These are phyloP conservation scores for Amaranthus cruentus DNA, from an alignment of 148 eudicot genomes.

Conservation along the genomic window DNA sequence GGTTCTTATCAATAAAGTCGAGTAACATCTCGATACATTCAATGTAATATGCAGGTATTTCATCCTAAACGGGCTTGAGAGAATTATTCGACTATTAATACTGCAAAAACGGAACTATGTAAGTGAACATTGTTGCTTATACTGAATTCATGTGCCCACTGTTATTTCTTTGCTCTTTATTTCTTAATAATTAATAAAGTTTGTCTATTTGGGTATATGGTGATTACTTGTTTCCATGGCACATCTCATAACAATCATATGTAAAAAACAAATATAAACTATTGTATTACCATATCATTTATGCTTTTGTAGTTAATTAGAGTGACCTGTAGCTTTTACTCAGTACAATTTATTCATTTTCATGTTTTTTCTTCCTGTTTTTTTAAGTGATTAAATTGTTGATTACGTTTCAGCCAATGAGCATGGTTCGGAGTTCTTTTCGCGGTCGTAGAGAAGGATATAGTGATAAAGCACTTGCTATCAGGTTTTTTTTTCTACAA, in stretches of 20 bases:
- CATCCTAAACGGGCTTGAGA: slow-evolving; percentile 85
- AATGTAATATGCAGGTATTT: slow-evolving; percentile 52
- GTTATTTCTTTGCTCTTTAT: background rate
- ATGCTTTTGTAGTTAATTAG: background rate
- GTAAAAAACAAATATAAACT: background rate
- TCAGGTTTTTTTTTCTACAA: slow-evolving; percentile 47
- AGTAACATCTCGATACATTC: background rate
- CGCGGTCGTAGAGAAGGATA: slow-evolving; percentile 84
- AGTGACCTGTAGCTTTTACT: background rate
- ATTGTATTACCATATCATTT: background rate
- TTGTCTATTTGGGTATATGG: background rate
- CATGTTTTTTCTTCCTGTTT: slow-evolving; percentile 4
- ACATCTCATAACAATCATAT: background rate
- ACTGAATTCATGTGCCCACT: background rate
- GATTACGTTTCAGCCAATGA: slow-evolving; percentile 62
- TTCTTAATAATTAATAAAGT: background rate
- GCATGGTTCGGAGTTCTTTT: slow-evolving; percentile 74
- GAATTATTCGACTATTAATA: slow-evolving; percentile 70
- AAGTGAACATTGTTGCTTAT: slow-evolving; percentile 31
- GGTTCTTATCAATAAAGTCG: background rate
- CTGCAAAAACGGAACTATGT: slow-evolving; percentile 91
- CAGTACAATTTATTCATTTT: background rate
- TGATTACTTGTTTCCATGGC: background rate
- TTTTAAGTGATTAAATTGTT: slow-evolving; percentile 2
- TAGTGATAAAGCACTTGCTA: slow-evolving; percentile 86